Conservation (phyloP, 2,329 filamentous ascomycete species). For the Aspergillus latus region DNA sequence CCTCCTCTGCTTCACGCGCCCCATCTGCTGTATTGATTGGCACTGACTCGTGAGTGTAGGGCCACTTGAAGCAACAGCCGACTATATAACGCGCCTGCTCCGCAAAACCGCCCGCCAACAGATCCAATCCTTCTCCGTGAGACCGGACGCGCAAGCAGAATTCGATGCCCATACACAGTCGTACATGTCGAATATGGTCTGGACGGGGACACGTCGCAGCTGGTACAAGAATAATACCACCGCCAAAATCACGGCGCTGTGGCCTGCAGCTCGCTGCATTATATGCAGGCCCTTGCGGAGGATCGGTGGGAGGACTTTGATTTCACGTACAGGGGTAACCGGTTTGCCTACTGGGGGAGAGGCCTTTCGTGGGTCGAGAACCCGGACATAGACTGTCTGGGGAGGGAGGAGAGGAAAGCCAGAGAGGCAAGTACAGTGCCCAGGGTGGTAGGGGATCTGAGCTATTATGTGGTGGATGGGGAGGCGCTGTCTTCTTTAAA, state of each 20-base stretch:
- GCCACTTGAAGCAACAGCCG: slow-evolving; percentile 38
- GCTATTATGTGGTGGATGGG: not conserved
- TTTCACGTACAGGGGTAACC: slow-evolving; percentile 11
- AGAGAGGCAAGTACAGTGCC: not conserved
- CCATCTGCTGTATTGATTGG: not conserved
- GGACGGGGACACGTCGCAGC: slow-evolving; percentile 32
- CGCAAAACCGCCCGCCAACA: slow-evolving; percentile 33
- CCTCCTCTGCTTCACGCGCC: no score
- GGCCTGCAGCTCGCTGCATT: slow-evolving; percentile 25
- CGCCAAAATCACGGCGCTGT: slow-evolving; percentile 21
- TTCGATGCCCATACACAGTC: slow-evolving; percentile 33
- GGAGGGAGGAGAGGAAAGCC: not conserved
- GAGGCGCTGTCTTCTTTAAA: not conserved
- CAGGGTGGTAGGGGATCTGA: not conserved
- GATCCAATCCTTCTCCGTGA: slow-evolving; percentile 38
- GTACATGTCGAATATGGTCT: slow-evolving; percentile 35
- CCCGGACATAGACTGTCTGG: not conserved
- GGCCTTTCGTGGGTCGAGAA: slow-evolving; percentile 25
- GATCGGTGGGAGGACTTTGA: slow-evolving; percentile 25
- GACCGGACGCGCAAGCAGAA: slow-evolving; percentile 35
- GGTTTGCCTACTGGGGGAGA: slow-evolving; percentile 24
- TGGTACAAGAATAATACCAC: slow-evolving; percentile 39
- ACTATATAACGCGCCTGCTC: slow-evolving; percentile 44
- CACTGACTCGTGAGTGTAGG: slow-evolving; percentile 39
- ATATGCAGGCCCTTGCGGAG: slow-evolving; percentile 18